phyloP scores from a whole-genome alignment of 2,329 filamentous ascomycete genomes.

The Scedosporium dehoogii region DNA sequence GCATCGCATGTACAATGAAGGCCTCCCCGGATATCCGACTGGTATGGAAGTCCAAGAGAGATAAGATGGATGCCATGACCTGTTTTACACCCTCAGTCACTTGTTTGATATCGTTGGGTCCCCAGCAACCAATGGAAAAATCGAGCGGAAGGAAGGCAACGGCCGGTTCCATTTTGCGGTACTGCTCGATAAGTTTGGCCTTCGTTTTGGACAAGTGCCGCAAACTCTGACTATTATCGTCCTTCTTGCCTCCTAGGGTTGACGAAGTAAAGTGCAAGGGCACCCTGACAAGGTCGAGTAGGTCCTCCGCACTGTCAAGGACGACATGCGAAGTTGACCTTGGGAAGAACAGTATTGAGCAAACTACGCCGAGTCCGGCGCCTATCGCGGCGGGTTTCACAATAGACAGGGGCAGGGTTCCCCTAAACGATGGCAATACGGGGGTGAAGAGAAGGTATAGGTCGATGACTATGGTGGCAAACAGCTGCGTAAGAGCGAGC shows the following conservation, averaged over 20 bases:
- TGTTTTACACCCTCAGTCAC: constrained; percentile 26
- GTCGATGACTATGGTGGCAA: constrained; percentile 35
- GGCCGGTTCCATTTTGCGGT: constrained; percentile 26
- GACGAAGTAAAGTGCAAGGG: constrained; percentile 20
- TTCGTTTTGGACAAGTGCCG: constrained; percentile 19
- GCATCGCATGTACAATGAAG: neutral
- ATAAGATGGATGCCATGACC: constrained; percentile 22
- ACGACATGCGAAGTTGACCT: constrained; percentile 36
- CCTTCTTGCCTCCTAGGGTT: constrained; percentile 20
- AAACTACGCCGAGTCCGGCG: constrained; percentile 31
- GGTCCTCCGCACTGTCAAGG: neutral
- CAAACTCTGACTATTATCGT: constrained; percentile 14
- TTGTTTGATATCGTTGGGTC: constrained; percentile 27
- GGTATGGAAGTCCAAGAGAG: constrained; percentile 31
- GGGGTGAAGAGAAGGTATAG: constrained; percentile 34
- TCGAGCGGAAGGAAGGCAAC: constrained; percentile 35
- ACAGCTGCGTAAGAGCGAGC: constrained; percentile 31
- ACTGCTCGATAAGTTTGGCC: constrained; percentile 20
- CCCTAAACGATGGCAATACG: constrained; percentile 27
- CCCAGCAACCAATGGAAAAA: constrained; percentile 34
- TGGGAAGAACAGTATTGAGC: constrained; percentile 36
- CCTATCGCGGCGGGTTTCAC: constrained; percentile 36
- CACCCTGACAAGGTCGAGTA: constrained; percentile 21
- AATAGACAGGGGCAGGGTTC: constrained; percentile 25
- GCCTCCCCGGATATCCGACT: neutral